These are phyloP conservation scores for Cenchrus fungigraminus DNA, from an alignment of 176 grass and related monocot genomes.

Conservation along the genomic window DNA sequence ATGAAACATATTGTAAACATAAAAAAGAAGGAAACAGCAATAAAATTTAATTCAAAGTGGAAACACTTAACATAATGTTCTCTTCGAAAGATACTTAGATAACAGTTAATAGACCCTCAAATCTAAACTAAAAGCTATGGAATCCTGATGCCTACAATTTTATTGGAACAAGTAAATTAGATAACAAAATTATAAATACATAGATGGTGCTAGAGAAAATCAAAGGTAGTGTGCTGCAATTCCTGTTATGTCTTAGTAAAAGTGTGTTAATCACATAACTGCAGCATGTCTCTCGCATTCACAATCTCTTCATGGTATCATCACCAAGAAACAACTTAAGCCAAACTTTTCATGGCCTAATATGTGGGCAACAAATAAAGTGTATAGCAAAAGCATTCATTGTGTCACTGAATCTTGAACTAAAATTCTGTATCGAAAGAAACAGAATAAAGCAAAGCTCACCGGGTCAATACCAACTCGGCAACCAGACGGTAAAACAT, in stretches of 20 bases:
- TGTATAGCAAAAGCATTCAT: neutral
- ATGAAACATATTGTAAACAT: neutral
- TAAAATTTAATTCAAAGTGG: neutral
- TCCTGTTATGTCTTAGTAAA: neutral
- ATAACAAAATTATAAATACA: slow-evolving; percentile 15
- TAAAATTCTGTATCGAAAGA: neutral
- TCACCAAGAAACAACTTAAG: neutral
- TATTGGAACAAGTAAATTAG: neutral
- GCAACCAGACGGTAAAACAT: slow-evolving; percentile 77
- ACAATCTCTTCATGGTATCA: neutral
- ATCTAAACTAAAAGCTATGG: neutral
- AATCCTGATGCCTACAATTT: neutral
- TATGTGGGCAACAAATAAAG: slow-evolving; percentile 2
- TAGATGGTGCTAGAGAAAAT: neutral
- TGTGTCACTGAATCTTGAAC: neutral
- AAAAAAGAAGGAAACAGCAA: neutral
- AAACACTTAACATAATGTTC: neutral
- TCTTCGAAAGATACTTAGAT: slow-evolving; percentile 8
- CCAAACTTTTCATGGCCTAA: neutral
- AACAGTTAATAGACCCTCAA: neutral
- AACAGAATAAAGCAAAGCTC: slow-evolving; percentile 50
- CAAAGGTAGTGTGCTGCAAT: neutral
- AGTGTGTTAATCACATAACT: neutral
- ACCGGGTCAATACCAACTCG: slow-evolving; percentile 97
- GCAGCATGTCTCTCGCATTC: neutral